Evolutionary conservation across 805 yeast genomes (phyloP), one percentile per base, ranked within the genome.

Genomic region (Zygosaccharomyces kombuchaensis): DNA sequence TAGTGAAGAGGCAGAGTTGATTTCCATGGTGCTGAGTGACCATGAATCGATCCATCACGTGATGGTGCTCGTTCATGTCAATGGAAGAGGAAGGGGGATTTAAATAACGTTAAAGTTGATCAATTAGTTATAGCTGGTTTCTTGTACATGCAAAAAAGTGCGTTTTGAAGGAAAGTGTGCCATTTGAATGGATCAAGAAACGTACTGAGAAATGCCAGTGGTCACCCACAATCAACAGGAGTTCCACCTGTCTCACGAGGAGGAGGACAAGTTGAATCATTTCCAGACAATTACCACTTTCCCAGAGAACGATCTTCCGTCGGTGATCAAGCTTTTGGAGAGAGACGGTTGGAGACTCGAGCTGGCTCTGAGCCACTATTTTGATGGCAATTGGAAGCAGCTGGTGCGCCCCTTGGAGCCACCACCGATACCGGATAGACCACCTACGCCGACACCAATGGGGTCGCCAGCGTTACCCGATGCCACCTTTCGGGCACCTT

Each of bases 261-360:
- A 77, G 48, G 72, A 71, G 49, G 69, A 64, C 23, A 66, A 69
- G 37, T 56, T 78, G 45, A 66, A 68, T 32, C 74, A 74, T 42
- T 79, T 80, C 58, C 76, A 73, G 52, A 70, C 71, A 46, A 74
- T 80, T 42, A 72, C 82, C 0, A 67, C 74, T 2, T 75, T 71
- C 51, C 73, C 73, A 8, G 77, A 73, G 5, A 72, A 68, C 0
- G 77, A 77, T 22, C 63, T 70, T 36, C 72, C 71, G 1, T 70
- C 74, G 36, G 73, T 81, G 2, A 60, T 74, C 3, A 62, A 68
- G 42, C 60, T 82, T 21, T 59, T 83, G 42, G 62, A 70, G 26
- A 71, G 75, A 38, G 74, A 79, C 53, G 74, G 78, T 40, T 81
- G 81, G 81, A 74, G 81, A 55, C 57, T 84, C 40, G 86, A 82